Evolutionary conservation across 2,329 filamentous ascomycete species (phyloP).

Genomic region (Trichoderma aggressivum): DNA sequence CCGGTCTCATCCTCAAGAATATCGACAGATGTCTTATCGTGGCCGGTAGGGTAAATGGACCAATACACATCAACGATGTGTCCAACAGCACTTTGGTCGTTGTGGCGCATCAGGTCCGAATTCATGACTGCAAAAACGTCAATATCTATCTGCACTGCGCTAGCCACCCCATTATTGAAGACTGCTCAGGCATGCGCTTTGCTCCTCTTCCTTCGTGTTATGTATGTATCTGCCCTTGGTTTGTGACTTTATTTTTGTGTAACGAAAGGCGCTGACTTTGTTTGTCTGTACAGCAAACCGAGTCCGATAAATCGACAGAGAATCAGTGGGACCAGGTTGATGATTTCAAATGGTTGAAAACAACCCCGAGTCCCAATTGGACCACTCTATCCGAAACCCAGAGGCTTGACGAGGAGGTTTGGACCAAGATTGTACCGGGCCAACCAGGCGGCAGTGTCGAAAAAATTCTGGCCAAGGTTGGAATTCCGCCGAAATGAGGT

Average conservation of each 20-base stretch:
- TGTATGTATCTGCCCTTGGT: constrained; percentile 47
- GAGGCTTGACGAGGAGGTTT: constrained; percentile 59
- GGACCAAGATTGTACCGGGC: constrained; percentile 66
- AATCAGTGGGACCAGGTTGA: constrained; percentile 90
- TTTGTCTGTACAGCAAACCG: constrained; percentile 24
- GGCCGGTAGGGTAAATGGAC: constrained; percentile 72
- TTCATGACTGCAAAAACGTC: constrained; percentile 81
- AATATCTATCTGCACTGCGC: constrained; percentile 78
- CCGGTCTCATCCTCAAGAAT: constrained; percentile 64
- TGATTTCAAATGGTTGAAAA: constrained; percentile 96
- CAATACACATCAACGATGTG: constrained; percentile 78
- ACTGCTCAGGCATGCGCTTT: constrained; percentile 76
- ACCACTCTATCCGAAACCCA: constrained; percentile 60
- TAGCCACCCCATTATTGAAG: constrained; percentile 90
- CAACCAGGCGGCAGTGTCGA: constrained; percentile 59
- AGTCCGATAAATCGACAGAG: constrained; percentile 32
- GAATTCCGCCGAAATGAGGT: constrained; percentile 32
- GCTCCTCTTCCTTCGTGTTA: constrained; percentile 68
- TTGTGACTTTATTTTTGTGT: neutral
- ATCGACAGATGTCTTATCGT: constrained; percentile 70
- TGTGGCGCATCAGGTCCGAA: constrained; percentile 80
- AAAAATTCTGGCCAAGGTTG: constrained; percentile 59
- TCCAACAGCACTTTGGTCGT: constrained; percentile 73
- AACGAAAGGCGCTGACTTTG: constrained; percentile 8
- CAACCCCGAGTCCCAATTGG: constrained; percentile 87